These are phyloP conservation scores for Hypoxylon sp. DNA, from an alignment of 2,329 filamentous ascomycete genomes.

Conservation along the genomic window DNA sequence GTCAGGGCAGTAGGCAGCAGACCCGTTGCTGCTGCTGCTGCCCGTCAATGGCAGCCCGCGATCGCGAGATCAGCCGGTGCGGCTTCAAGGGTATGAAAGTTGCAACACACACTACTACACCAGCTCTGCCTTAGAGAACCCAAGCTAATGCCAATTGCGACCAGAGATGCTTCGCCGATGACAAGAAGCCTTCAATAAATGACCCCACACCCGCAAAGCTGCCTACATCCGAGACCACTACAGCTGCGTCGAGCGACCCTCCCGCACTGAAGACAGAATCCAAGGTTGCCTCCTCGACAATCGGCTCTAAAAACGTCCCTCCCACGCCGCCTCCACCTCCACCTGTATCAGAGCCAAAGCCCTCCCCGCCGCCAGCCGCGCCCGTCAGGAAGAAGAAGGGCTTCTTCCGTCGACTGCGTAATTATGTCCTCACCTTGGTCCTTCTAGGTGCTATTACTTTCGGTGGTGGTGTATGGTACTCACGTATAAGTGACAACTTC, in stretches of 20 bases:
- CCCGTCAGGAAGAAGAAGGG: constrained; percentile 73
- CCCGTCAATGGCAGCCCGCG: constrained; percentile 71
- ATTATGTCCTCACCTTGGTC: constrained; percentile 82
- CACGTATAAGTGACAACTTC: constrained; percentile 95
- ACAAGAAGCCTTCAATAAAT: constrained; percentile 65
- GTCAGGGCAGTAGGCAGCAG: constrained; percentile 71
- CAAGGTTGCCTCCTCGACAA: constrained; percentile 57
- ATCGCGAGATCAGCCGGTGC: constrained; percentile 57
- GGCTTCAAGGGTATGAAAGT: constrained; percentile 59
- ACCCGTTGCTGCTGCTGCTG: constrained; percentile 66
- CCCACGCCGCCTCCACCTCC: constrained; percentile 59
- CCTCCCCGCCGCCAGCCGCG: constrained; percentile 59
- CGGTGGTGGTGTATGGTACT: constrained; percentile 91
- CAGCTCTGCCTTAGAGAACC: not conserved
- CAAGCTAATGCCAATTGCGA: constrained; percentile 47
- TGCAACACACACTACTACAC: constrained; percentile 2
- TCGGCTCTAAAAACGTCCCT: constrained; percentile 58
- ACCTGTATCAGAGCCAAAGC: constrained; percentile 52
- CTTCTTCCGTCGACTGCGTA: constrained; percentile 79
- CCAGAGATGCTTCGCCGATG: constrained; percentile 71
- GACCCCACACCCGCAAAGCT: constrained; percentile 66
- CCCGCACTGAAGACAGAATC: constrained; percentile 56
- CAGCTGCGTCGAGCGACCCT: constrained; percentile 62
- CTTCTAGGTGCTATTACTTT: constrained; percentile 85
- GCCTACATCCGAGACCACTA: constrained; percentile 68